Base-by-base conservation (phyloP, 2,329 filamentous ascomycete genomes). In the Epichloe coenophiala region DNA sequence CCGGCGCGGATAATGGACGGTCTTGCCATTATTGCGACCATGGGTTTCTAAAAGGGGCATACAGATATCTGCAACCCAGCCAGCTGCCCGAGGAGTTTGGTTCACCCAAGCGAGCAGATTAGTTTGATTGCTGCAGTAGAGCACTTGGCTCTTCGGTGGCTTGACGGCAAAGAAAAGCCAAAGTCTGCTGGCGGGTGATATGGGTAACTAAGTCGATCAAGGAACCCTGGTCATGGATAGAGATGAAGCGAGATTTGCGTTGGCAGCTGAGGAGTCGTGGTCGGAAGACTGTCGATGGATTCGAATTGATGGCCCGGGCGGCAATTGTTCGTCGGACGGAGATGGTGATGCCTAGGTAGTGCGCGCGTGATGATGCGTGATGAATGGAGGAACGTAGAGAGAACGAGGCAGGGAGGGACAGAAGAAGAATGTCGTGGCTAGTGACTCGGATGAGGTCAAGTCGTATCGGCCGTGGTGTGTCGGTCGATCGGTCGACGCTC, bases 1-100 rank as follows among this genome's bases (percentile, higher is more conserved):
- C 77, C 77, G 63, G 77, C 77, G 63, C 77, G 75, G 67, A 80
- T 71, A 59, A 80, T 78, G 58, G 72, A 71, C 60, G 76, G 76
- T 67, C 76, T 75, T 61, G 76, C 77, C 77, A 80, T 80, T 19
- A 17, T 17, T 17, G 38, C 38, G 45, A 48, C 13, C 12, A n/a
- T 33, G 41, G n/a, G 15, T 23, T 31, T 45, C 5, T 13, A 23
- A 38, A 27, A 43, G 40, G 15, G 19, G 47, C 41, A 8, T 15
- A 37, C 8, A 40, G 19, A 11, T 21, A 12, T 21, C 31, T 23
- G 46, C 17, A 48, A 33, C 19, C 12, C 38, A 43, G 47, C 17
- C 47, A 48, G 47, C 17, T 39, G 38, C 39, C 13, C 12, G 33
- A 17, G 13, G 3, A 27, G 6, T 35, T 43, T 12, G 4, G 5